Percentiles rank a stretch among this genome's conserved stretches.
Evolutionary conservation across 257 asterid species (phyloP).

Genomic region (Nicotiana benthamiana): DNA sequence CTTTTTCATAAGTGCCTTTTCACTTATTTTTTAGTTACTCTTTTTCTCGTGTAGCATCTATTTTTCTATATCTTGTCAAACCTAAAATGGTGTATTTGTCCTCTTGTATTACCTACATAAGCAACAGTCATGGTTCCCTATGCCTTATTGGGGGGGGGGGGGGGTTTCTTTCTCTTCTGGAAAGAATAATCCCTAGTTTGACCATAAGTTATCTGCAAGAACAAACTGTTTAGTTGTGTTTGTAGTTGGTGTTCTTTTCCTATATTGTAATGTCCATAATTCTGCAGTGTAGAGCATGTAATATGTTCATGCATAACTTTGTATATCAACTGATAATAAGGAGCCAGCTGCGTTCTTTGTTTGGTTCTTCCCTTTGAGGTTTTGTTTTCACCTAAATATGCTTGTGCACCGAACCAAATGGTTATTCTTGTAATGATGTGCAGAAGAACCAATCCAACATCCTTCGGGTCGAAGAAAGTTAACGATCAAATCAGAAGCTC

Average conservation of each 20-base stretch:
- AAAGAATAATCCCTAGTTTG: background rate
- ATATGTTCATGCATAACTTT: background rate
- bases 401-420: background rate
- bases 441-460: constrained; percentile 31
- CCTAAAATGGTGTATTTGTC: background rate
- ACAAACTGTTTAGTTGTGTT: background rate
- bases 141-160: background rate
- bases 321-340: background rate
- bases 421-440: constrained; percentile 16
- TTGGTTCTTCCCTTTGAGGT: background rate
- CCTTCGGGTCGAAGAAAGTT: constrained; percentile 37
- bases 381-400: background rate
- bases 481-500: constrained; percentile 65
- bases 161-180: background rate
- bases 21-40: background rate
- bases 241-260: background rate
- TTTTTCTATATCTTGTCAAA: background rate
- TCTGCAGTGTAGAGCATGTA: background rate
- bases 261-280: background rate
- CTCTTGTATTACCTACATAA: background rate
- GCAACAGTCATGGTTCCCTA: background rate
- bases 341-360: background rate
- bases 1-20: background rate
- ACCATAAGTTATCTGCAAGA: background rate
- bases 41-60: background rate